These are phyloP conservation scores for Carex parvula DNA, from an alignment of 176 grass and related monocot species.

Conservation along the genomic window DNA sequence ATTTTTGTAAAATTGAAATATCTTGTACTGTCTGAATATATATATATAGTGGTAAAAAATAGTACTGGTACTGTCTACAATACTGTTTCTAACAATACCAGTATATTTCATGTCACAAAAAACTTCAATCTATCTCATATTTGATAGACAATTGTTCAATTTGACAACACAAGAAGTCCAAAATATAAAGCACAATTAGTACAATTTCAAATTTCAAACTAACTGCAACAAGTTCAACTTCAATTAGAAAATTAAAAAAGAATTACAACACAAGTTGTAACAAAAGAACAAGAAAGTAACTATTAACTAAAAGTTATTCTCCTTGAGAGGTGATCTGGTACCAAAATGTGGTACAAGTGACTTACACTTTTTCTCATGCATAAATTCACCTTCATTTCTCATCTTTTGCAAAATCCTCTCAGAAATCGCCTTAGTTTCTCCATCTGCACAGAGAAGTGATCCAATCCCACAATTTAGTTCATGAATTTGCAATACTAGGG, in stretches of 20 bases:
- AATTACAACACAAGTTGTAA: background rate
- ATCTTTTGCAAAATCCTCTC: slow-evolving; percentile 15
- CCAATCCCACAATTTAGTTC: slow-evolving; percentile 23
- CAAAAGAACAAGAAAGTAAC: background rate
- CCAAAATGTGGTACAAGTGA: background rate
- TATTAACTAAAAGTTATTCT: slow-evolving; percentile 18
- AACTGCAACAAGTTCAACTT: background rate
- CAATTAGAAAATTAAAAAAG: background rate
- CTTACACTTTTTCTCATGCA: background rate
- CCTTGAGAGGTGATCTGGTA: slow-evolving; percentile 21
- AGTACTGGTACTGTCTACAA: background rate
- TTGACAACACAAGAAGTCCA: background rate
- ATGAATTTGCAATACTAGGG: slow-evolving; percentile 15
- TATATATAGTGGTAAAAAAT: background rate
- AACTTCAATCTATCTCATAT: no score
- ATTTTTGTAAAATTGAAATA: background rate
- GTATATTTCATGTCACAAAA: background rate
- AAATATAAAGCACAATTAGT: background rate
- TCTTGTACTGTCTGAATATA: background rate
- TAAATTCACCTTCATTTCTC: slow-evolving; percentile 10
- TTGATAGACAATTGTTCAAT: no score
- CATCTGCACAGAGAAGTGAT: slow-evolving; percentile 25
- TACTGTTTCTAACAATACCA: background rate
- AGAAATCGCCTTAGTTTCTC: background rate
- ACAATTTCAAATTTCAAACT: background rate